Conservation (phyloP, 2,329 filamentous ascomycete genomes). For the Anthostomella pinea region DNA sequence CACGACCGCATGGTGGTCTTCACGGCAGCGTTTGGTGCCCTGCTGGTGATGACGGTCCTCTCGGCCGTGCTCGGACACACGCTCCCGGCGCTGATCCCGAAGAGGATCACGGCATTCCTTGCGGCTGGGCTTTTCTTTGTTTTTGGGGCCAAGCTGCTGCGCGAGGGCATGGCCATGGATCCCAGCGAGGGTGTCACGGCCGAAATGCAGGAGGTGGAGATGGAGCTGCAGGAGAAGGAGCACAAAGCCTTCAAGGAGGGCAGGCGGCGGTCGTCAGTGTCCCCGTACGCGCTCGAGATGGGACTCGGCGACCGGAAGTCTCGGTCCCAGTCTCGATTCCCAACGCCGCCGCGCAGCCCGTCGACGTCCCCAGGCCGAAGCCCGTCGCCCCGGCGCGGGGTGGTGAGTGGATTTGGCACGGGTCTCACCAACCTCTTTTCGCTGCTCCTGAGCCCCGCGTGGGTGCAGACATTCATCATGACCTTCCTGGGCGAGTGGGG, state of each 20-base stretch:
- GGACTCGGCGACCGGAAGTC: conserved; percentile 68
- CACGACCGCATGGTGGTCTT: conserved; percentile 92
- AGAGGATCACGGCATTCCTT: conserved; percentile 84
- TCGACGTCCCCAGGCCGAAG: conserved; percentile 71
- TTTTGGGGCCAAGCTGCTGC: conserved; percentile 80
- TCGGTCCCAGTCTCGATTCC: conserved; percentile 70
- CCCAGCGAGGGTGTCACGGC: conserved; percentile 88
- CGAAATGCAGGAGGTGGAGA: conserved; percentile 96
- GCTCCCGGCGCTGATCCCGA: conserved; percentile 84
- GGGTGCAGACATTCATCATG: conserved; percentile 99
- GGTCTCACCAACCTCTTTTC: conserved; percentile 82
- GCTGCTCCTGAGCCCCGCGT: conserved; percentile 86
- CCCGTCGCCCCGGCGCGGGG: conserved; percentile 44
- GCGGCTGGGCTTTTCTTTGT: conserved; percentile 82
- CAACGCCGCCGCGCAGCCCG: conserved; percentile 76
- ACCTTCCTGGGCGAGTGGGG: conserved; percentile 99
- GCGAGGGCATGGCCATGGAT: conserved; percentile 85
- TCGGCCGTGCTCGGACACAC: conserved; percentile 91
- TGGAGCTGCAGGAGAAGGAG: conserved; percentile 92
- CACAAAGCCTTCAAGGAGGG: conserved; percentile 66
- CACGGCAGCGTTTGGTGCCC: conserved; percentile 85
- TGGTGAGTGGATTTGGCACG: conserved; percentile 34
- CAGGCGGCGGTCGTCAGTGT: conserved; percentile 64
- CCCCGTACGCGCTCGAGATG: conserved; percentile 77
- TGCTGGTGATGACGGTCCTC: conserved; percentile 91